These are phyloP conservation scores for Metarhizium sp. DNA, from an alignment of 2,329 filamentous ascomycete genomes.

Conservation along the genomic window DNA sequence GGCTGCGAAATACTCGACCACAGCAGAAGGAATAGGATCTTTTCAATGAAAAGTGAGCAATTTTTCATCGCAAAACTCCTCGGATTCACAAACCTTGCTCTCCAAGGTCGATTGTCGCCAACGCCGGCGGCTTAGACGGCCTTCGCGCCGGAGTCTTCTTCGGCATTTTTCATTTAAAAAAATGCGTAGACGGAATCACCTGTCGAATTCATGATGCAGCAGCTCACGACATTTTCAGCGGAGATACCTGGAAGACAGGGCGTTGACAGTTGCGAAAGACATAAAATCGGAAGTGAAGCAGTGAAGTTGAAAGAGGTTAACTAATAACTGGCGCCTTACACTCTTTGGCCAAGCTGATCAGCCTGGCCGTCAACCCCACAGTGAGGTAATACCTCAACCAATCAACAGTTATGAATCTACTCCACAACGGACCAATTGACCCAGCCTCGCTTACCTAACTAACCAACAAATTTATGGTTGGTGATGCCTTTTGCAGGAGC, in stretches of 20 bases:
- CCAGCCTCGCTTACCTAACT: conserved; percentile 25
- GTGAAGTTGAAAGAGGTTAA: background rate
- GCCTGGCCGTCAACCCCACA: conserved; percentile 12
- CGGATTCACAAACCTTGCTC: conserved; percentile 15
- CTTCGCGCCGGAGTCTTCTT: conserved; percentile 1
- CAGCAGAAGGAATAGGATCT: conserved; percentile 16
- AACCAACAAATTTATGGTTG: conserved; percentile 18
- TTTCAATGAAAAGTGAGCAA: background rate
- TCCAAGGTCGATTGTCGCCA: conserved; percentile 10
- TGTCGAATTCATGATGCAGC: background rate
- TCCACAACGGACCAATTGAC: conserved; percentile 6
- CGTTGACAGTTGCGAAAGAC: background rate
- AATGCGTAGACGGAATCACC: background rate
- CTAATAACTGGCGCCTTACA: background rate
- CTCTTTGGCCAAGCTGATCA: conserved; percentile 5
- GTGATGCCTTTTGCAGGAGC: background rate
- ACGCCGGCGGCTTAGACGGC: background rate
- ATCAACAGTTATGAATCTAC: background rate
- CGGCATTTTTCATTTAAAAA: conserved; percentile 3
- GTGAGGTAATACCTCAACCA: background rate
- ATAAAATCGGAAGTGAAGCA: background rate
- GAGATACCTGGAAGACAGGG: background rate
- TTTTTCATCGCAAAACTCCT: background rate
- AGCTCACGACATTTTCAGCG: background rate
- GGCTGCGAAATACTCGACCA: conserved; percentile 14